Percentiles rank a stretch among this genome's conserved stretches.
Evolutionary conservation across 2,329 filamentous ascomycete genomes (phyloP).

Genomic region (Westerdykella sp.): DNA sequence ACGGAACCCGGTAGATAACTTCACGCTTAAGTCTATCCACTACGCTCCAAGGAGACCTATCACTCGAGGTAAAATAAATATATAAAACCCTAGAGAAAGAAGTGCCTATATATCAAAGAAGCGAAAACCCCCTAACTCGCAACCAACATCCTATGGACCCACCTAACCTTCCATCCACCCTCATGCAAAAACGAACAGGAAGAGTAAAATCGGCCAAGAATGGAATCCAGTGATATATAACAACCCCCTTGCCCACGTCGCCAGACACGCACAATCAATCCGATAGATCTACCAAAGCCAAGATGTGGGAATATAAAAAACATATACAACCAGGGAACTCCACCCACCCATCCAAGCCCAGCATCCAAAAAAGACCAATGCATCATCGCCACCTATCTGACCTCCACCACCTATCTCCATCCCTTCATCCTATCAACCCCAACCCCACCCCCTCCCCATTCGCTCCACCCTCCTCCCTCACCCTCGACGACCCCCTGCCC

Average conservation of each 20-base stretch:
- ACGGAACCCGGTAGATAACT: too few relatives aligned
- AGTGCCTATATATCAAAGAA: background rate
- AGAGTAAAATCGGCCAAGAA: background rate
- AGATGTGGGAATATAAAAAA: background rate
- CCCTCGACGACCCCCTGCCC: conserved; percentile 37
- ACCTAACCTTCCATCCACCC: too few relatives aligned
- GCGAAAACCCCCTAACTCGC: background rate
- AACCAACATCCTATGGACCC: too few relatives aligned
- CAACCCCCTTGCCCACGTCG: background rate
- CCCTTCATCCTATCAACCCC: conserved; percentile 16
- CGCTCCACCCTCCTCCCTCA: conserved; percentile 21
- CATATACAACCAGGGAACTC: background rate
- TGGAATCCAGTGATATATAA: conserved; percentile 2
- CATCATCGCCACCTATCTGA: background rate
- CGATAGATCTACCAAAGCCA: background rate
- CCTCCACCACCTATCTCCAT: background rate
- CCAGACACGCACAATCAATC: conserved; percentile 3
- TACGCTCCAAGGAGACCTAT: too few relatives aligned
- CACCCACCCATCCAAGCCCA: background rate
- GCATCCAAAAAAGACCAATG: background rate
- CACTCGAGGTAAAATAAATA: background rate
- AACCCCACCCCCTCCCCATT: conserved; percentile 24
- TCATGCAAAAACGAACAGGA: too few relatives aligned
- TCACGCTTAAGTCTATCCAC: too few relatives aligned
- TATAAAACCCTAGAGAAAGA: background rate